Base-by-base conservation (phyloP, 2,329 filamentous ascomycete species). In the Ambrosiella cleistominuta region DNA sequence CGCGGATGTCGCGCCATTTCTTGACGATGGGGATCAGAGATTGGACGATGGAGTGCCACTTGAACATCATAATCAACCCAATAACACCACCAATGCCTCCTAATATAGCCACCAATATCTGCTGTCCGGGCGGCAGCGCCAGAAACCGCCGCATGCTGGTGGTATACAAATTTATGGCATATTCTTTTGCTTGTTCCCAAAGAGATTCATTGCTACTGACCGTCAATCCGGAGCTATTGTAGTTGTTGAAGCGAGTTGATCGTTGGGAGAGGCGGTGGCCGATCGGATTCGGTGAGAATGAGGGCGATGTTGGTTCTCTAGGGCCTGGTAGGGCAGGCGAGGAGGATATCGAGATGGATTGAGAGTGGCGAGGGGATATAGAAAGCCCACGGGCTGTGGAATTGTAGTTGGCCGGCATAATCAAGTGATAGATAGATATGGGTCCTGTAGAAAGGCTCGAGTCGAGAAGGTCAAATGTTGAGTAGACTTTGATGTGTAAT, bases 1-100 rank as follows among this genome's bases (percentile, higher is more conserved):
- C 82, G 0, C 74, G 77, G 4, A 89, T 72, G 37, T 80, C 76
- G 65, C 88, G 81, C 89, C 89, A 96, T 63, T 79, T 78, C 68
- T 82, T 76, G 19, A 90, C 88, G 11, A 82, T 70, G 6, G 89
- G 88, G 11, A 76, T 79, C 57, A 97, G 74, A 69, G 77, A 81
- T 39, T 78, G 75, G 72, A 96, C 94, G 67, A 97, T 84, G 63
- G 76, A 72, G 68, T 91, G 83, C 62, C 83, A 88, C 74, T 87
- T 93, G 62, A 91, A 69, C 58, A 95, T 72, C 67, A 87, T 83
- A 3, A 89, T 71, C 57, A 95, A 72, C 36, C 75, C 71, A 11
- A 87, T 66, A n/a, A 74, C 62, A 0, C 75, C 66, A 13, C 85
- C 54, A 7, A 73, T 70, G 27, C 71, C 79, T 2, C 75, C 60